Percentiles rank a stretch among this genome's conserved stretches.
These are phyloP conservation scores for Annulohypoxylon moriforme DNA, from an alignment of 495 filamentous ascomycete species.

Conservation along the genomic window DNA sequence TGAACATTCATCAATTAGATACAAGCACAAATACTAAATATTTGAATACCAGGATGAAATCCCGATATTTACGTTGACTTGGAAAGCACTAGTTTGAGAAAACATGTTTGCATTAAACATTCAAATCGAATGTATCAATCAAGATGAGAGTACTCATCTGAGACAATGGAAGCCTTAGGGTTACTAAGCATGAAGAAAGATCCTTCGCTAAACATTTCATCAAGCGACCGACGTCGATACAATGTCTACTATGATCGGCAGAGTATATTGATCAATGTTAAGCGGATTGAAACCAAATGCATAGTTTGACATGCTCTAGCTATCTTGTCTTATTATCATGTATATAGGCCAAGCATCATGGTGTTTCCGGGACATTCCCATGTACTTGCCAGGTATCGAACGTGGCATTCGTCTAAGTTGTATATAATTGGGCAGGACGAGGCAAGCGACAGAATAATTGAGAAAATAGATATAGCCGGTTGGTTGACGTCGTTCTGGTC, in stretches of 20 bases:
- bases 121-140: not conserved
- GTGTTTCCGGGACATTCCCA: not conserved
- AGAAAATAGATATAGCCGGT: conserved; percentile 5
- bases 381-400: not conserved
- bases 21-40: too few species aligned
- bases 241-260: not conserved
- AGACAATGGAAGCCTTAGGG: not conserved
- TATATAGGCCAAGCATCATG: not conserved
- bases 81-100: not conserved
- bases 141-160: not conserved
- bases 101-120: not conserved
- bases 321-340: not conserved
- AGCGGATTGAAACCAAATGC: not conserved
- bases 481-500: not conserved
- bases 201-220: not conserved
- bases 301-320: not conserved
- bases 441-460: conserved; percentile 5
- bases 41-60: not conserved
- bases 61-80: not conserved
- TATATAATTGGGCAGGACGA: not conserved
- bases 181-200: not conserved
- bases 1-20: too few species aligned
- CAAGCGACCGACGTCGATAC: not conserved
- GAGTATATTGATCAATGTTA: not conserved
- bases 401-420: not conserved